These are phyloP conservation scores for Cicer chorassanicum DNA, from an alignment of 306 rosid species.

Conservation along the genomic window DNA sequence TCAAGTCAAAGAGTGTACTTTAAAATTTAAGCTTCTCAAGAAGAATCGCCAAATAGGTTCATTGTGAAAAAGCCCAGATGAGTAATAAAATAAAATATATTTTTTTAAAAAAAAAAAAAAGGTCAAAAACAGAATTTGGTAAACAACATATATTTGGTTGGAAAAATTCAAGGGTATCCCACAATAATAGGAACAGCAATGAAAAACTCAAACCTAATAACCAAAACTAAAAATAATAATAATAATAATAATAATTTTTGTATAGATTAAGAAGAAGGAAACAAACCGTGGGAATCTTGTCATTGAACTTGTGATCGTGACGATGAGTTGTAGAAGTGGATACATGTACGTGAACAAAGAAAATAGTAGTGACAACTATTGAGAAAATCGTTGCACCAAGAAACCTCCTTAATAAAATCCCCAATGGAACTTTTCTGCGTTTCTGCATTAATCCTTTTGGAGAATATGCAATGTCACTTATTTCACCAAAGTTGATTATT, in stretches of 20 bases:
- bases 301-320: conserved; percentile 62
- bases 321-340: conserved; percentile 61
- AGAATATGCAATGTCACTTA: not conserved
- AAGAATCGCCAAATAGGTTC: not conserved
- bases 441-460: conserved; percentile 59
- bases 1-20: not conserved
- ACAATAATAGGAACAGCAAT: conserved; percentile 3
- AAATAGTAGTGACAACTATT: conserved; percentile 58
- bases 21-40: conserved; percentile 10
- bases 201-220: conserved; percentile 14
- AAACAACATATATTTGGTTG: not conserved
- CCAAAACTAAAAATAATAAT: conserved; percentile 25
- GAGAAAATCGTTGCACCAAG: conserved; percentile 66
- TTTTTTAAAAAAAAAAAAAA: too few species aligned
- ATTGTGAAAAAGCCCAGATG: not conserved
- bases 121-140: not conserved
- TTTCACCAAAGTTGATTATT: conserved; percentile 7
- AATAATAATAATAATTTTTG: too few species aligned
- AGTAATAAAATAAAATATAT: not conserved
- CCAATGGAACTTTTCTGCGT: conserved; percentile 56
- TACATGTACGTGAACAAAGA: conserved; percentile 65
- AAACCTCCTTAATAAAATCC: conserved; percentile 51
- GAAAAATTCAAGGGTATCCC: conserved; percentile 16
- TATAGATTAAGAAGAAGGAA: not conserved
- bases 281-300: conserved; percentile 71